phyloP scores from a whole-genome alignment of 2,329 filamentous ascomycete genomes.

The Arthrobotrys entomopaga region DNA sequence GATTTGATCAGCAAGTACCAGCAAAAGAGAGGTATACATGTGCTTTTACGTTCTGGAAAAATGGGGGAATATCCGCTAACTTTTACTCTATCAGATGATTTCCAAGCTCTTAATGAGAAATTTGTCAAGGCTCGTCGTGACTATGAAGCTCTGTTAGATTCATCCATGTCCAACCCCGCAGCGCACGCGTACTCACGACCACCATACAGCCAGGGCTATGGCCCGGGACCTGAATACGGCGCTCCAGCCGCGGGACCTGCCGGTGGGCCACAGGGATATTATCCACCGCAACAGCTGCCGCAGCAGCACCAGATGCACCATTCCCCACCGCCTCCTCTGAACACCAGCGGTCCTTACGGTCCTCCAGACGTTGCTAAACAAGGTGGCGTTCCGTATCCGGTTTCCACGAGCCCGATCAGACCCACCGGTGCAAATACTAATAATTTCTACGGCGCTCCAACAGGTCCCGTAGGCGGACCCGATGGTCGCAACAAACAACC shows the following conservation, averaged over 20 bases:
- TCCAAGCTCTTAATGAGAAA: conserved; percentile 97
- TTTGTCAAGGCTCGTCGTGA: conserved; percentile 98
- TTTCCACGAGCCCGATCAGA: conserved; percentile 63
- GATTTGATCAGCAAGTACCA: conserved; percentile 99
- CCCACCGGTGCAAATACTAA: conserved; percentile 55
- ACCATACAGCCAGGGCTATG: conserved; percentile 58
- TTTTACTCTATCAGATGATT: conserved; percentile 76
- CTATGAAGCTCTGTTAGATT: conserved; percentile 94
- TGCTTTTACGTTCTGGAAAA: not conserved
- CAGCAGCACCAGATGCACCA: conserved; percentile 36
- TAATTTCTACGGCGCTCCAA: conserved; percentile 38
- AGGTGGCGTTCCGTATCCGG: conserved; percentile 67
- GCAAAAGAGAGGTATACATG: conserved; percentile 89
- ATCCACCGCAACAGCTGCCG: conserved; percentile 28
- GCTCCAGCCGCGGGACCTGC: conserved; percentile 50
- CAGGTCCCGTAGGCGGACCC: conserved; percentile 68
- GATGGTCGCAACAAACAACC: conserved; percentile 71
- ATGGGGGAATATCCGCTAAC: not conserved
- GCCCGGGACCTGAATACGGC: conserved; percentile 61
- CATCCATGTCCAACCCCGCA: conserved; percentile 94
- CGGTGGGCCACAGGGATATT: conserved; percentile 44
- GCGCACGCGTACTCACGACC: conserved; percentile 77
- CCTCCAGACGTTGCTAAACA: conserved; percentile 56
- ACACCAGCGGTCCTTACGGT: conserved; percentile 56
- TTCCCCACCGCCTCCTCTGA: conserved; percentile 52